Percentiles rank a stretch among this genome's conserved stretches.
phyloP scores from a whole-genome alignment of 257 asterid genomes.

The Leonotis leonurus region DNA sequence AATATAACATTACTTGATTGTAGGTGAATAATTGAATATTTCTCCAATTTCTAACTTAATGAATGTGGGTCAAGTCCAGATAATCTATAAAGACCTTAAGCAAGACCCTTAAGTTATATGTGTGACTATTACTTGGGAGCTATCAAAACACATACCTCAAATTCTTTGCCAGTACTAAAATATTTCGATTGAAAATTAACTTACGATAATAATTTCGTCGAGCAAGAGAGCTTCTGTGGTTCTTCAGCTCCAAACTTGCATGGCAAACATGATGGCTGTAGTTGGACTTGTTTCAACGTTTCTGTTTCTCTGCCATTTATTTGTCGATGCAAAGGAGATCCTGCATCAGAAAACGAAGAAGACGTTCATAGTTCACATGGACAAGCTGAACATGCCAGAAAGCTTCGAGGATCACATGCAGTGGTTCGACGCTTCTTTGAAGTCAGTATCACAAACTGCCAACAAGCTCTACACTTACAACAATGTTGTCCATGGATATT shows the following conservation, averaged over 20 bases:
- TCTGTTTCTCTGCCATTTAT: constrained; percentile 22
- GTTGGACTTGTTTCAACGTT: constrained; percentile 15
- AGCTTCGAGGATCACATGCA: constrained; percentile 40
- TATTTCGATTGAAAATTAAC: constrained; percentile 4
- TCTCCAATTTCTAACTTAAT: constrained; percentile 23
- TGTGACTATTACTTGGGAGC: constrained; percentile 2
- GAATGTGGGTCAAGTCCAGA: constrained; percentile 22
- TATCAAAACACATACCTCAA: too few relatives aligned
- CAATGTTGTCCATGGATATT: constrained; percentile 58
- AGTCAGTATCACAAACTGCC: constrained; percentile 44
- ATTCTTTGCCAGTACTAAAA: too few relatives aligned
- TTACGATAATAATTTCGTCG: constrained; percentile 4
- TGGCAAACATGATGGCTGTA: constrained; percentile 4
- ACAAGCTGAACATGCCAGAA: constrained; percentile 45
- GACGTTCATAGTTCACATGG: constrained; percentile 61
- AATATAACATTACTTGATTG: constrained; percentile 18
- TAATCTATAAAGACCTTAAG: too few relatives aligned
- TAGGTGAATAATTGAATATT: constrained; percentile 30
- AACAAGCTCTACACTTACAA: constrained; percentile 51
- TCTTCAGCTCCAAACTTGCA: constrained; percentile 3
- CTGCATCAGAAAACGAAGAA: constrained; percentile 23
- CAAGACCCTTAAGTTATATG: constrained; percentile 18
- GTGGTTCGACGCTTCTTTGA: constrained; percentile 62
- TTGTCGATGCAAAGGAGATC: constrained; percentile 17
- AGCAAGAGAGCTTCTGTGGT: too few relatives aligned